A percentile compares a stretch with the other conserved stretches of the same genome.
Evolutionary conservation across 805 yeast genomes (phyloP).

Genomic region (Cyberlindnera galapagoensis): DNA sequence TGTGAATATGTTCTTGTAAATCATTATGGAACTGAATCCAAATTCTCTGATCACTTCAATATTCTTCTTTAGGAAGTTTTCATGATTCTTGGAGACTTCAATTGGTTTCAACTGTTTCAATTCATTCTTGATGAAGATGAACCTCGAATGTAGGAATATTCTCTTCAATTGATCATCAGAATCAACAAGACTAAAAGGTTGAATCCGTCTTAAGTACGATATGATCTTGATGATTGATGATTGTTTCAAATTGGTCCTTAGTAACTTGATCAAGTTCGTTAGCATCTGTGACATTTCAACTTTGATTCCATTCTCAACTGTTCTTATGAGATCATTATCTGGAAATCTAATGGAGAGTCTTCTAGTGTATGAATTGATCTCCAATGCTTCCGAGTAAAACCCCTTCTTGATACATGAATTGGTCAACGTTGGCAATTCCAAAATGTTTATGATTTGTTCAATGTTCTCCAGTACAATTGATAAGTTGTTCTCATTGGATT

Average conservation of each 20-base stretch:
- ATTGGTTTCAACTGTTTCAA: constrained; percentile 52
- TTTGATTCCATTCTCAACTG: constrained; percentile 45
- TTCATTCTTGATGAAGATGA: constrained; percentile 59
- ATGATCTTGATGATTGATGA: constrained; percentile 74
- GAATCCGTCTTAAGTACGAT: constrained; percentile 66
- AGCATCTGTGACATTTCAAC: constrained; percentile 61
- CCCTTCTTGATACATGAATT: constrained; percentile 82
- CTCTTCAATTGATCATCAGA: constrained; percentile 36
- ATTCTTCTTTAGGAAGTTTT: constrained; percentile 66
- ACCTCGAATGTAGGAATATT: constrained; percentile 62
- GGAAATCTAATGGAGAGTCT: constrained; percentile 68
- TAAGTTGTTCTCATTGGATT: constrained; percentile 18
- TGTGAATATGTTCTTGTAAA: constrained; percentile 58
- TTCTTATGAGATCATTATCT: constrained; percentile 42
- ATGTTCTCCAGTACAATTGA: constrained; percentile 49
- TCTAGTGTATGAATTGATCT: constrained; percentile 67
- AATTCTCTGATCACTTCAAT: constrained; percentile 83
- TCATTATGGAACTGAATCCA: constrained; percentile 65
- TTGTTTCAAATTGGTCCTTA: constrained; percentile 72
- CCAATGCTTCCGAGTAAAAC: constrained; percentile 84
- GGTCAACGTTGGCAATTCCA: constrained; percentile 80
- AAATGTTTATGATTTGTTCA: constrained; percentile 66
- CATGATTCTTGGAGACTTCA: constrained; percentile 41
- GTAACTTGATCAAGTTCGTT: constrained; percentile 56
- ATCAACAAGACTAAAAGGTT: constrained; percentile 35